Percentiles rank a stretch among this genome's conserved stretches.
Conservation (phyloP, 2,329 filamentous ascomycete species). For the Cercospora berteroae region DNA sequence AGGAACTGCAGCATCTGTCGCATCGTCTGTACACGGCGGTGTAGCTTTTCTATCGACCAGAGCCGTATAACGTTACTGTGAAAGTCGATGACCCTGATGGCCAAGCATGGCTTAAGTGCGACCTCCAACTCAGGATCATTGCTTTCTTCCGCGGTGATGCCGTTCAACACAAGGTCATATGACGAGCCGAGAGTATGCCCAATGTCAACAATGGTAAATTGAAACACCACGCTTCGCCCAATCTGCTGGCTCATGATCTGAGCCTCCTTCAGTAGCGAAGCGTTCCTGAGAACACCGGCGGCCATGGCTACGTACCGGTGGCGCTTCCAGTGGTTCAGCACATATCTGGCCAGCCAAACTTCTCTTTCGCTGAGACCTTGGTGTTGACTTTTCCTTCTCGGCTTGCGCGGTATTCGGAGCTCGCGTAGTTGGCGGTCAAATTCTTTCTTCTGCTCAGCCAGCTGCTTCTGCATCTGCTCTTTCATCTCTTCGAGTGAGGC, state of each 20-base stretch:
- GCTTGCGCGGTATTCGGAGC: constrained; percentile 50
- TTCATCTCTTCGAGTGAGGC: constrained; percentile 74
- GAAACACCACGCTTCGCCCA: constrained; percentile 88
- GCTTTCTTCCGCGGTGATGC: constrained; percentile 82
- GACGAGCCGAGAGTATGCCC: constrained; percentile 89
- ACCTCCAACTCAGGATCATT: constrained; percentile 66
- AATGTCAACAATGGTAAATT: constrained; percentile 86
- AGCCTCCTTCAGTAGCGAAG: constrained; percentile 85
- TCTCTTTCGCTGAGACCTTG: constrained; percentile 66
- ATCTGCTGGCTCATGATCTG: constrained; percentile 98
- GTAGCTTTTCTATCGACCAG: constrained; percentile 92
- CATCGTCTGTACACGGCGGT: constrained; percentile 85
- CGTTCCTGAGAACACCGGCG: constrained; percentile 84
- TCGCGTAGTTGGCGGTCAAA: constrained; percentile 83
- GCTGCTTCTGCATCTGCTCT: constrained; percentile 81
- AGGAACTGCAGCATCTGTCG: constrained; percentile 96
- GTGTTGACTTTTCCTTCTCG: constrained; percentile 20
- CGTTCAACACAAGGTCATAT: constrained; percentile 94
- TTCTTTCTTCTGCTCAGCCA: constrained; percentile 77
- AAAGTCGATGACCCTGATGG: constrained; percentile 87
- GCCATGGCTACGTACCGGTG: constrained; percentile 92
- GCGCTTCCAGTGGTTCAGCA: constrained; percentile 73
- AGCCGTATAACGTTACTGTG: constrained; percentile 80
- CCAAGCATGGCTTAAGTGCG: constrained; percentile 84
- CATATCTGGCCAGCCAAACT: constrained; percentile 64